Percentiles rank a stretch among this genome's conserved stretches.
phyloP scores from a whole-genome alignment of 2,329 filamentous ascomycete genomes.

The Colletotrichum liriopes region DNA sequence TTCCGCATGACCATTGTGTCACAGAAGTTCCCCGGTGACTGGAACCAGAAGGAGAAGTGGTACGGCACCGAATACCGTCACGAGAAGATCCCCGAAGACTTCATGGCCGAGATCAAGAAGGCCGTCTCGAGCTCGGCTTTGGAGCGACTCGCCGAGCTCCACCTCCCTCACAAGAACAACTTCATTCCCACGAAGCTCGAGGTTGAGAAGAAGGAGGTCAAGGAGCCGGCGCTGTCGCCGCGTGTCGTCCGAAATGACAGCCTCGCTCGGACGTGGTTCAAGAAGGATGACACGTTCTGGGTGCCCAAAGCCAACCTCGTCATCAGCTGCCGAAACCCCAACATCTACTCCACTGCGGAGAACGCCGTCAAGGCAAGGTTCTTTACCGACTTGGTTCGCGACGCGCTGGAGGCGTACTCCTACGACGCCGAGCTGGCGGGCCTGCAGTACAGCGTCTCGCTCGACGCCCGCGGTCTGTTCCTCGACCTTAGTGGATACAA shows the following conservation, averaged over 20 bases:
- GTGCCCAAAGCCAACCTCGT: conserved; percentile 94
- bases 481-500: conserved; percentile 92
- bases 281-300: conserved; percentile 99
- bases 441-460: conserved; percentile 83
- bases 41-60: conserved; percentile 94
- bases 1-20: conserved; percentile 89
- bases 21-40: conserved; percentile 85
- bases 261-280: conserved; percentile 90
- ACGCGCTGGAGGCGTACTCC: conserved; percentile 92
- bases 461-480: conserved; percentile 81
- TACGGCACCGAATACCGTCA: conserved; percentile 95
- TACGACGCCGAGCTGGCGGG: conserved; percentile 97
- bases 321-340: conserved; percentile 83
- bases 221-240: conserved; percentile 80
- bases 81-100: conserved; percentile 83
- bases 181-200: conserved; percentile 95
- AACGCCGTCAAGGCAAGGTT: conserved; percentile 84
- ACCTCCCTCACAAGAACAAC: conserved; percentile 93
- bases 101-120: conserved; percentile 79
- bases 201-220: conserved; percentile 94
- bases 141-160: conserved; percentile 78
- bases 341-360: conserved; percentile 84
- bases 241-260: conserved; percentile 89
- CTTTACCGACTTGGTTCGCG: conserved; percentile 88
- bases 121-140: conserved; percentile 72